Evolutionary conservation across 495 filamentous ascomycete species (phyloP).

Genomic region (Podospora pseudocomata): DNA sequence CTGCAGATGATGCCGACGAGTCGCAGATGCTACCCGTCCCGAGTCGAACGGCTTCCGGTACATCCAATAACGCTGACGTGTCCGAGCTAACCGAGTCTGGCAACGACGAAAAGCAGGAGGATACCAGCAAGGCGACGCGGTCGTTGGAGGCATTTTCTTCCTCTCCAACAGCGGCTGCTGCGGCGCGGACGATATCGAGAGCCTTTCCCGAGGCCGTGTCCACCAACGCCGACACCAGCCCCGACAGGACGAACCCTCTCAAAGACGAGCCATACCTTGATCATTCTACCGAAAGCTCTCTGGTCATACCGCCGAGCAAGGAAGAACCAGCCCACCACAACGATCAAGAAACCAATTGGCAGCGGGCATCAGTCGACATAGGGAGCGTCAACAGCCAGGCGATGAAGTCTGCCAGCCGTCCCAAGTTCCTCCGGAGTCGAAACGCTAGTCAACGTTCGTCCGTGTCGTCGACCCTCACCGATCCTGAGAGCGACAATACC

Average conservation of each 20-base stretch:
- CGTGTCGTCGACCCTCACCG: constrained; percentile 66
- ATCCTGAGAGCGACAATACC: constrained; percentile 64
- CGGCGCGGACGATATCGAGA: constrained; percentile 54
- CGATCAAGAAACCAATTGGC: constrained; percentile 20
- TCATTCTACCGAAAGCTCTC: not conserved
- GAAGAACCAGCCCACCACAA: constrained; percentile 19
- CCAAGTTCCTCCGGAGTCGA: constrained; percentile 69
- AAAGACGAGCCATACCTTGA: constrained; percentile 7
- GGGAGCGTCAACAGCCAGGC: constrained; percentile 30
- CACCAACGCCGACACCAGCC: constrained; percentile 10
- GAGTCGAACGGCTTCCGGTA: constrained; percentile 22
- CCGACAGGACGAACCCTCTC: constrained; percentile 9
- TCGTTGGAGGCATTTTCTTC: constrained; percentile 60
- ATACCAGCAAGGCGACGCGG: constrained; percentile 48
- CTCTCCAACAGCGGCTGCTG: constrained; percentile 63
- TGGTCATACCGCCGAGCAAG: not conserved
- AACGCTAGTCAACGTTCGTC: constrained; percentile 76
- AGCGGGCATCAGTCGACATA: not conserved
- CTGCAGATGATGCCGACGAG: constrained; percentile 18
- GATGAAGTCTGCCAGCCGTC: constrained; percentile 43
- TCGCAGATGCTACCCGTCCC: constrained; percentile 25
- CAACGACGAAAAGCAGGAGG: constrained; percentile 31
- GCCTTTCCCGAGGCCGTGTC: constrained; percentile 46
- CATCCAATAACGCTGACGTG: constrained; percentile 21
- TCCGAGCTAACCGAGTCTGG: constrained; percentile 19